These are phyloP conservation scores for Solanum hybrid DNA, from an alignment of 305 asterid species.

Conservation along the genomic window DNA sequence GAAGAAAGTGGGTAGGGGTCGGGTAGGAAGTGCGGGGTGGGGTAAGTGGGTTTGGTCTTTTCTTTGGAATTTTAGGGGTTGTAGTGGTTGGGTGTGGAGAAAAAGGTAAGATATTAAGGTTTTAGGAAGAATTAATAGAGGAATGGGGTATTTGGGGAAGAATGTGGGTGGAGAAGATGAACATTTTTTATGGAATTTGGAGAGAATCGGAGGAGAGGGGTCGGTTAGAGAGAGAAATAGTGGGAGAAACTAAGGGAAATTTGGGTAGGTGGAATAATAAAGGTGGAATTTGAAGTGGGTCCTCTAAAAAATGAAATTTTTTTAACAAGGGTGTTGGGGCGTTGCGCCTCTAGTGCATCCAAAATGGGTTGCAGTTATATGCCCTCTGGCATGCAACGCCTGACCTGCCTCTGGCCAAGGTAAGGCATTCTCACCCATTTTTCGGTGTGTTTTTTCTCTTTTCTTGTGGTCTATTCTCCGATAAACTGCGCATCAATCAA, in stretches of 20 bases:
- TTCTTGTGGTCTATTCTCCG: neutral
- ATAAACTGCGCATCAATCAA: neutral
- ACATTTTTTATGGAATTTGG: no score
- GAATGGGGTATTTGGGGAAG: neutral
- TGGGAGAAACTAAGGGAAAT: no score
- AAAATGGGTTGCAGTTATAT: no score
- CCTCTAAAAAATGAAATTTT: no score
- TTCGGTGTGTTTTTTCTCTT: neutral
- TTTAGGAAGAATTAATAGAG: neutral
- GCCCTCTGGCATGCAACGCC: no score
- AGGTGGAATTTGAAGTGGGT: neutral
- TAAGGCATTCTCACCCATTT: neutral
- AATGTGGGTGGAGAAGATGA: no score
- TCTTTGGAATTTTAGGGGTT: neutral
- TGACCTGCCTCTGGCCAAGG: neutral
- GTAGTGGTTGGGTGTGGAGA: neutral
- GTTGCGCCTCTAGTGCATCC: no score
- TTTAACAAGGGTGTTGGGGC: no score
- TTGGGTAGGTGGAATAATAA: no score
- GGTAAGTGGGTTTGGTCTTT: neutral
- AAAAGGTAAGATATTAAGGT: neutral
- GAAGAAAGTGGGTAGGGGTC: neutral
- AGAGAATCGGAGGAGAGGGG: no score
- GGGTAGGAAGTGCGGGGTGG: neutral
- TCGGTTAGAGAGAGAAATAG: no score